Base-by-base conservation (phyloP, 257 asterid species). In the Lithospermum erythrorhizon region DNA sequence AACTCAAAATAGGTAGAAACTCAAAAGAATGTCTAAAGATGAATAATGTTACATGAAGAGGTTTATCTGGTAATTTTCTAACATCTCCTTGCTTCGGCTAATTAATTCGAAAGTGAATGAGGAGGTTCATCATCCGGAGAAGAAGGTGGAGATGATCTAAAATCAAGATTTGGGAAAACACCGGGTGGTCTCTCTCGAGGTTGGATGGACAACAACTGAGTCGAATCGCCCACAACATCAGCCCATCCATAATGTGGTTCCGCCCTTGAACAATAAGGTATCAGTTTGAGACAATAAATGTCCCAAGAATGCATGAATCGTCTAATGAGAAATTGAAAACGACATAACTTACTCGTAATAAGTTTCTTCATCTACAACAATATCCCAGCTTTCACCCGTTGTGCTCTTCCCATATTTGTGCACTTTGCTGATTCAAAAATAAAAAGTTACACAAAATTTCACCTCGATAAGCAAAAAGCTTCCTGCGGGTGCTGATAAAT, bases 211-310 rank as follows among this genome's bases (percentile, higher is more conserved):
- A 93, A 78, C 73, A 93, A 63, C 61, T 93, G 99, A 27, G 71
- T 74, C 17, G 97, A 93, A 76, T 93, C 91, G n/a, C 99, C 99
- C 58, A 93, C 99, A 25, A 93, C 99, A 62, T 93, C 97, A 0
- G 99, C 94, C 99, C 99, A 93, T 76, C 99, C 99, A 59, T 93
- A 89, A 75, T 89, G 99, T 52, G 99, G 99, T 30, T 93, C 99
- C 7, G 96, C 96, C 90, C 99, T 93, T 70, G 71, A 61, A 61
- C 55, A 37, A 56, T 52, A 1, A 57, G 47, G 37, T 24, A n/a
- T 19, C 59, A 7, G 53, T 14, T 15, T 2, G 4, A 30, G 6
- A 30, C 37, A 37, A 6, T 9, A 32, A 32, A 2, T n/a, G n/a
- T n/a, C n/a, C n/a, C n/a, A n/a, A n/a, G n/a, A 9, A 8, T 35